Percentiles rank a stretch among this genome's conserved stretches.
Conservation (phyloP, 495 filamentous ascomycete genomes). For the Daldinia bambusicola region DNA sequence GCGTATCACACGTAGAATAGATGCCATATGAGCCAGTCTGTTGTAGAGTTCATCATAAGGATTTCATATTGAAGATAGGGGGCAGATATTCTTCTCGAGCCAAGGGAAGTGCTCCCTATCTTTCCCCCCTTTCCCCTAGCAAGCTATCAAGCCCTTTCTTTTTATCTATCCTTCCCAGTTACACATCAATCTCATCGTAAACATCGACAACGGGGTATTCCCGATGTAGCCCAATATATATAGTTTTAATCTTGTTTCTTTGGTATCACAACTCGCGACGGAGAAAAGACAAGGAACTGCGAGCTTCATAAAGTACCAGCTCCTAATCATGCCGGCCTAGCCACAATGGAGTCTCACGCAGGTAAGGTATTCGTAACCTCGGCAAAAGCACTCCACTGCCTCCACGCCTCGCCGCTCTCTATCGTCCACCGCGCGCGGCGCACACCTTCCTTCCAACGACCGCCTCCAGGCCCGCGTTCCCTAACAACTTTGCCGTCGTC, state of each 20-base stretch:
- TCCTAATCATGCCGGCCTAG: not conserved
- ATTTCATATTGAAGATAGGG: not conserved
- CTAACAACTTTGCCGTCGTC: constrained; percentile 76
- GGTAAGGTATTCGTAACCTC: constrained; percentile 60
- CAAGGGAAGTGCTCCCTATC: not conserved
- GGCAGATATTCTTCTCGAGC: not conserved
- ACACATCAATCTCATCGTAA: not conserved
- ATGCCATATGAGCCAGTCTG: too few species aligned
- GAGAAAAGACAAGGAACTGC: not conserved
- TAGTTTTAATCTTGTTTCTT: not conserved
- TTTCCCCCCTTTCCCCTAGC: not conserved
- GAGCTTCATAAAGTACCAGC: not conserved
- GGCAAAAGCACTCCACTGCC: constrained; percentile 75
- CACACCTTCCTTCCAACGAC: constrained; percentile 93
- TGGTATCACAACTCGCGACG: constrained; percentile 23
- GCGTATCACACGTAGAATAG: too few species aligned
- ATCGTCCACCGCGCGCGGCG: constrained; percentile 85
- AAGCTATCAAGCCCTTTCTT: not conserved
- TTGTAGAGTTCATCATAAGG: too few species aligned
- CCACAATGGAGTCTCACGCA: too few species aligned
- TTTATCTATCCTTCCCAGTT: not conserved
- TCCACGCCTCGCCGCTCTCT: constrained; percentile 81
- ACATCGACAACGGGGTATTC: not conserved
- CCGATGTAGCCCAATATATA: not conserved
- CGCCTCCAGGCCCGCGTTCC: constrained; percentile 83